Percentiles rank a stretch among this genome's conserved stretches.
These are phyloP conservation scores for Diddensiella caesifluorescens DNA, from an alignment of 805 yeast genomes.

Conservation along the genomic window DNA sequence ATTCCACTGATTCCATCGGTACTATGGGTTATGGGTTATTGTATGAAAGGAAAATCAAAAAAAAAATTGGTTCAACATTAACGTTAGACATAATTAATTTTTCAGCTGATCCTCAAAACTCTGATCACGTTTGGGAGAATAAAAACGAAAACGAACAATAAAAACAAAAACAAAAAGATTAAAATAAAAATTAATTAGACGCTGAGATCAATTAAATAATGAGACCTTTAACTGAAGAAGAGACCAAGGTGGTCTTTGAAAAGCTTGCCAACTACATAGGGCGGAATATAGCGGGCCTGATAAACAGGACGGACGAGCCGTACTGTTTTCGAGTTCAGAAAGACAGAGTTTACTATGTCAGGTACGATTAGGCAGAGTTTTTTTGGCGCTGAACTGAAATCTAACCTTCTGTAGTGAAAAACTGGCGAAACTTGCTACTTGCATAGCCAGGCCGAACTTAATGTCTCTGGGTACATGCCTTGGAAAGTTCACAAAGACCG, in stretches of 20 bases:
- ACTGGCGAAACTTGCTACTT: conserved; percentile 81
- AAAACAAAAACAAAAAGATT: not conserved
- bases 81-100: no score
- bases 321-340: conserved; percentile 95
- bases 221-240: conserved; percentile 97
- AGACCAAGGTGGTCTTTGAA: conserved; percentile 91
- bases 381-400: not conserved
- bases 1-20: no score
- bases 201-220: conserved; percentile 35
- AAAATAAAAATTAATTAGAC: not conserved
- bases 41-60: no score
- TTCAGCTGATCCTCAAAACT: no score
- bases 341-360: conserved; percentile 90
- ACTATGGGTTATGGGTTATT: no score
- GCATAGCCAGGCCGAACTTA: conserved; percentile 80
- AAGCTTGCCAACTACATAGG: conserved; percentile 95
- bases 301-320: conserved; percentile 77
- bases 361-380: conserved; percentile 19
- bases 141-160: not conserved
- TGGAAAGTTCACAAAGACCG: conserved; percentile 96
- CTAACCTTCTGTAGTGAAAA: conserved; percentile 43
- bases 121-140: no score
- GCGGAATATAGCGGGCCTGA: conserved; percentile 82
- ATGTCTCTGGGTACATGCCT: conserved; percentile 92
- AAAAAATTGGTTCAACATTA: no score